Base-by-base conservation (phyloP, 495 filamentous ascomycete species). In the Pseudomonodictys pantanalensis region DNA sequence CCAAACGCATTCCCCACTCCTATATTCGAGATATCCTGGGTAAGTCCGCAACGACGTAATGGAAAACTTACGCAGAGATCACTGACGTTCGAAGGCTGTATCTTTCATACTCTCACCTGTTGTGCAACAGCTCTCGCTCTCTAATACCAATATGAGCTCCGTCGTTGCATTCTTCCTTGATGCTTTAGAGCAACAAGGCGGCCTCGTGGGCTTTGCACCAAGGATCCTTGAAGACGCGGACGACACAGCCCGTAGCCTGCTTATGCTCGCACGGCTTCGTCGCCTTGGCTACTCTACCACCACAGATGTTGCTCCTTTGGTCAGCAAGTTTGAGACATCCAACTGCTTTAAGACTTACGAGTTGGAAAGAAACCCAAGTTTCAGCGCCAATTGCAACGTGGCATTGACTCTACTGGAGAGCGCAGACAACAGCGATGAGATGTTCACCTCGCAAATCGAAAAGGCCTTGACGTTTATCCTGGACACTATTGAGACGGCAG, bases 341-440 rank as follows among this genome's bases (percentile, higher is more conserved):
- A 24, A 51, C 28, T n/a, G 17, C 17, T 52, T 59, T 23, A n/a
- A 11, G 15, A 59, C 56, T 2, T 59, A 51, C 20, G 3, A 43
- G 2, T n/a, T 2, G 30, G 56, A 59, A 28, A 12, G 56, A 1
- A 59, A 28, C 32, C 45, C 46, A 9, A 52, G 33, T 20, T 26
- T 52, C 20, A 59, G 56, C 44, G 47, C 56, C n/a, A 59, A 59
- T 44, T 59, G 56, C 33, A 59, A 59, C 24, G 56, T 52, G 8
- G 8, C 52, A 20, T 22, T 44, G 4, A 35, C 52, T 17, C 22
- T 55, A 28, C 32, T 55, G 4, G 48, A 35, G 18, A 3, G 3
- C 26, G 45, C 8, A 9, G 15, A 17, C 15, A 35, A 7, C 32
- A 15, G 8, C 4, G 52, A 44, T 9, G 7, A 11, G 7, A 5